These are phyloP conservation scores for Dryas integrifolia DNA, from an alignment of 331 rosid genomes.

Conservation along the genomic window DNA sequence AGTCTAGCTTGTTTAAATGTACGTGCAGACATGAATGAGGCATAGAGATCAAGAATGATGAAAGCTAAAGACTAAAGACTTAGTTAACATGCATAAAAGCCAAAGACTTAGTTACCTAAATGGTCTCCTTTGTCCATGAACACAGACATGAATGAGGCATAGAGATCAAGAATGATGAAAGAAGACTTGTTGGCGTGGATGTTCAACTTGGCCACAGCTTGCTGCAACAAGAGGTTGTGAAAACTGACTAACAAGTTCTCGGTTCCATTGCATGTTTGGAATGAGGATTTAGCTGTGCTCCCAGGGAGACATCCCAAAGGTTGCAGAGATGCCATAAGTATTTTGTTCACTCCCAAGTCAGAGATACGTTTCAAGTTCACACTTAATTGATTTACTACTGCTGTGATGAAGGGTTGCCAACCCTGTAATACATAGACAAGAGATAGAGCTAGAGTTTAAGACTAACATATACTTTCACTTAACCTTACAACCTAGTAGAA, in stretches of 20 bases:
- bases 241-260: conserved; percentile 36
- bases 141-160: conserved; percentile 47
- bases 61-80: conserved; percentile 20
- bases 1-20: too few species aligned
- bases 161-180: conserved; percentile 50
- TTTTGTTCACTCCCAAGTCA: conserved; percentile 55
- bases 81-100: not conserved
- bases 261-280: conserved; percentile 41
- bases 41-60: conserved; percentile 47
- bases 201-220: conserved; percentile 53
- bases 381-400: conserved; percentile 47
- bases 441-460: too few species aligned
- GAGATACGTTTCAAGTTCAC: conserved; percentile 43
- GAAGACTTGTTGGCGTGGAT: conserved; percentile 28
- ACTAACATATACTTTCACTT: too few species aligned
- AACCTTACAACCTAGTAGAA: too few species aligned
- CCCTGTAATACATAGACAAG: conserved; percentile 30
- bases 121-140: conserved; percentile 33
- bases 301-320: conserved; percentile 69
- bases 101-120: conserved; percentile 4
- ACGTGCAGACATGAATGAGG: conserved; percentile 43
- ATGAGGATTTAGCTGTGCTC: conserved; percentile 30
- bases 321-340: conserved; percentile 44
- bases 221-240: conserved; percentile 57
- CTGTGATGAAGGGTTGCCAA: conserved; percentile 35